phyloP scores from a whole-genome alignment of 257 asterid species.

The Gentiana macrophylla region DNA sequence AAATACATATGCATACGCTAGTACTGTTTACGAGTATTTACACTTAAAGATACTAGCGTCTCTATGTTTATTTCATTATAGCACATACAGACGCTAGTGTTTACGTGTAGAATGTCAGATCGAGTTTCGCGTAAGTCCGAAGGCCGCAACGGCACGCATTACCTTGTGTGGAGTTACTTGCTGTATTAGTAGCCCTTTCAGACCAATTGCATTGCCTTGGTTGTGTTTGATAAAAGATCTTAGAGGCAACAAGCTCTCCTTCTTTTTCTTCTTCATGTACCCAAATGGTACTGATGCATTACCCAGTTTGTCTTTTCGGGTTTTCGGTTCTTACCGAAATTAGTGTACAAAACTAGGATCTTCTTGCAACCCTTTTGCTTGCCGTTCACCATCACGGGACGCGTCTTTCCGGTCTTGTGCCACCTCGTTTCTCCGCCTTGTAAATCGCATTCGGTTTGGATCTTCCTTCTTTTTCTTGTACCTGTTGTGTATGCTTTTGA shows the following conservation, averaged over 20 bases:
- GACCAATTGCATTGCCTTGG: conserved; percentile 92
- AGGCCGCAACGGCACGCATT: no score
- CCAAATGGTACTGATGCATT: conserved; percentile 94
- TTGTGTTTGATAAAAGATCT: conserved; percentile 88
- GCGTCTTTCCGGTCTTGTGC: conserved; percentile 98
- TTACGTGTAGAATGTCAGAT: no score
- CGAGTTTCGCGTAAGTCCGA: no score
- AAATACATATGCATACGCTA: no score
- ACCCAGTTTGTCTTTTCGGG: conserved; percentile 99
- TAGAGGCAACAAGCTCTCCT: conserved; percentile 92
- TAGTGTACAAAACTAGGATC: conserved; percentile 79
- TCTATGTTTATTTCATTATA: no score
- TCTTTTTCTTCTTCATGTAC: conserved; percentile 90
- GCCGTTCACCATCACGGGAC: conserved; percentile 87
- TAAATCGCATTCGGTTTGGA: conserved; percentile 75
- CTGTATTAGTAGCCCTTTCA: conserved; percentile 15
- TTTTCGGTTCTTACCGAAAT: conserved; percentile 88
- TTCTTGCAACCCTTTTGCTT: conserved; percentile 97
- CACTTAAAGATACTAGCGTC: no score
- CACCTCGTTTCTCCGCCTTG: conserved; percentile 98
- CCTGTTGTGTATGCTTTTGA: conserved; percentile 99
- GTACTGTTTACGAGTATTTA: no score
- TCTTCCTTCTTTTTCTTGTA: conserved; percentile 85
- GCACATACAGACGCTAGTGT: no score
- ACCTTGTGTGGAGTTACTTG: no score